Percentiles rank a stretch among this genome's conserved stretches.
phyloP scores from a whole-genome alignment of 164 flowering plant genomes.

The Sedum album region DNA sequence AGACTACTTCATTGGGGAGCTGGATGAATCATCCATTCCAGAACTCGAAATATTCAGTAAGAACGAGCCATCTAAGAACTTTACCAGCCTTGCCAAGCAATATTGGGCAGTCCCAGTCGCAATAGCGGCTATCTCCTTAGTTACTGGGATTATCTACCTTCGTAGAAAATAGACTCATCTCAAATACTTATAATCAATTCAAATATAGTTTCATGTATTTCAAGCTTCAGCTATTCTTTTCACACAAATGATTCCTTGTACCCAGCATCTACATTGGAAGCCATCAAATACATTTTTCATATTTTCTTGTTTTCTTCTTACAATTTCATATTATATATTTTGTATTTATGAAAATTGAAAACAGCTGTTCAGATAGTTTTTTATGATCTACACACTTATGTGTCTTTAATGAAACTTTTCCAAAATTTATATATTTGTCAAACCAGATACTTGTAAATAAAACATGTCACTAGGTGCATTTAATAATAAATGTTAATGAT shows the following conservation, averaged over 20 bases:
- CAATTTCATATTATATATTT: too few species aligned
- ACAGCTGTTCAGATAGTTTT: too few species aligned
- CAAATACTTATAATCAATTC: not conserved
- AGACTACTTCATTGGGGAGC: slow-evolving; percentile 71
- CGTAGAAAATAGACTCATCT: slow-evolving; percentile 38
- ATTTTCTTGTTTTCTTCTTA: too few species aligned
- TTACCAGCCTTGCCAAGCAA: slow-evolving; percentile 36
- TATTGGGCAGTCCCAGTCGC: slow-evolving; percentile 66
- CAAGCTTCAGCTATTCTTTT: not conserved
- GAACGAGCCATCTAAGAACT: slow-evolving; percentile 20
- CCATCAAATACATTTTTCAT: too few species aligned
- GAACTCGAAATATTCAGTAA: slow-evolving; percentile 32
- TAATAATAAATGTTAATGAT: too few species aligned
- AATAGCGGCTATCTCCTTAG: slow-evolving; percentile 47
- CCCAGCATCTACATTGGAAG: not conserved
- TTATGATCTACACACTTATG: too few species aligned
- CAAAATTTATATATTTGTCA: too few species aligned
- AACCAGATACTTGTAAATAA: too few species aligned
- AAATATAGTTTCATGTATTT: not conserved
- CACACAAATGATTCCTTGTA: not conserved
- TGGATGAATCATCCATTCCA: slow-evolving; percentile 54
- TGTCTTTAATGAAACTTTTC: too few species aligned
- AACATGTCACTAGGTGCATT: too few species aligned
- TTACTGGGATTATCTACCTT: slow-evolving; percentile 38
- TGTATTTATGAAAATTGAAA: too few species aligned